Evolutionary conservation across 768 basidiomycete species (phyloP).

Genomic region (Clavaria fumosa): DNA sequence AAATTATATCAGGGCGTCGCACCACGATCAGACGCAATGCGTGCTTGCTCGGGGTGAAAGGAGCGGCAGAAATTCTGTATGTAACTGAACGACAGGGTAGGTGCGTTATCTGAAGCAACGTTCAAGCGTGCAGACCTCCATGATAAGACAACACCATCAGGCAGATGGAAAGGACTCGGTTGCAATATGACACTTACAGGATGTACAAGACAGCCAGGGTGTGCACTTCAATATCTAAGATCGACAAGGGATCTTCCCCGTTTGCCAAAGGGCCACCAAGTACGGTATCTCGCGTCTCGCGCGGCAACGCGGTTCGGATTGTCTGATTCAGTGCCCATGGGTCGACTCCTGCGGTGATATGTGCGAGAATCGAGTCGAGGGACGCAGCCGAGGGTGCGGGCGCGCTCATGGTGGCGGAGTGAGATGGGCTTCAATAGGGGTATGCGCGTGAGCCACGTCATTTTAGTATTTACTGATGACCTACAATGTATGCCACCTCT

Average conservation of each 20-base stretch:
- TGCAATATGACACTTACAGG: constrained; percentile 32
- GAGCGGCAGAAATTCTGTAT: constrained; percentile 42
- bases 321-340: constrained; percentile 25
- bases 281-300: constrained; percentile 42
- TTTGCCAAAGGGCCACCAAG: constrained; percentile 36
- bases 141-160: constrained; percentile 20
- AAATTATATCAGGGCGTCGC: constrained; percentile 6
- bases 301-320: constrained; percentile 31
- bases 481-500: too few relatives aligned
- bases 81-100: constrained; percentile 26
- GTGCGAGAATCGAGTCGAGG: constrained; percentile 26
- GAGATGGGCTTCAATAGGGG: too few relatives aligned
- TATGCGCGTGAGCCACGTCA: too few relatives aligned
- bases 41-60: constrained; percentile 51
- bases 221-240: constrained; percentile 37
- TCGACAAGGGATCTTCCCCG: constrained; percentile 52
- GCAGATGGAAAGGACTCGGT: constrained; percentile 22
- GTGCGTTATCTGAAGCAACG: constrained; percentile 28
- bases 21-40: constrained; percentile 59
- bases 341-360: constrained; percentile 30
- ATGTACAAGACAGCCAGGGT: constrained; percentile 59
- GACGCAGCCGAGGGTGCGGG: too few relatives aligned
- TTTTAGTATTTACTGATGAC: too few relatives aligned
- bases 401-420: too few relatives aligned
- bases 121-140: constrained; percentile 45